Evolutionary conservation across 768 basidiomycete species (phyloP), one percentile per base, ranked within the genome.

Genomic region (Russula sp.): DNA sequence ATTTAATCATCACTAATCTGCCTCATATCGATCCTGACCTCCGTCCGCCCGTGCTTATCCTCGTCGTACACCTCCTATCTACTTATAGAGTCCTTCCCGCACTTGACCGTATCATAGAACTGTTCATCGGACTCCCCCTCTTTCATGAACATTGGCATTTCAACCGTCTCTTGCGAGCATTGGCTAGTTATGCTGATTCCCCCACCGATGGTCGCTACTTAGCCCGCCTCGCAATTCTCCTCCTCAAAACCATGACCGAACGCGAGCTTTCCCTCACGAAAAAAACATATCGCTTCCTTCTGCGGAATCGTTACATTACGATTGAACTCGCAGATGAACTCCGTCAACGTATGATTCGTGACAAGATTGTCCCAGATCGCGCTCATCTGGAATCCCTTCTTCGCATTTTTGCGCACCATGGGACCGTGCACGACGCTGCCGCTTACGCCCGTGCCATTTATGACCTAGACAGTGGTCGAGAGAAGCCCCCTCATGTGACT

Each of bases 311-410:
- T 0, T 81, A 81, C 61, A 74, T 83, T 41, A 79, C 79, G 0
- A 69, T 80, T 0, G 77, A 81, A 49, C 72, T 87, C 57, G 74
- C 82, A 14, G 77, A 77, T 47, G 74, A 74, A 41, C 72, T 87
- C 20, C 78, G 73, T 13, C 66, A 71, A 22, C 74, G 75, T 22
- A 79, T 80, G 78, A 67, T 71, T 0, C 72, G 70, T 22, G 74
- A 79, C 47, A 74, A 74, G 3, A 59, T 75, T 38, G 71, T 75
- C 0, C 81, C 80, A 5, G 73, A 72, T 0, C 72, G 72, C 2
- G 66, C 68, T 5, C 80, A 83, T 49, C 74, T 83, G 3, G 81
- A 83, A 56, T 71, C 75, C 0, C 79, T 79, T 55, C 74, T 84
- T 2, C 77, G 78, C 13, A 69, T 81, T 18, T 82, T 79, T 48